phyloP scores from a whole-genome alignment of 352 stramenopile genomes.

The Pythium vanterpoolii region DNA sequence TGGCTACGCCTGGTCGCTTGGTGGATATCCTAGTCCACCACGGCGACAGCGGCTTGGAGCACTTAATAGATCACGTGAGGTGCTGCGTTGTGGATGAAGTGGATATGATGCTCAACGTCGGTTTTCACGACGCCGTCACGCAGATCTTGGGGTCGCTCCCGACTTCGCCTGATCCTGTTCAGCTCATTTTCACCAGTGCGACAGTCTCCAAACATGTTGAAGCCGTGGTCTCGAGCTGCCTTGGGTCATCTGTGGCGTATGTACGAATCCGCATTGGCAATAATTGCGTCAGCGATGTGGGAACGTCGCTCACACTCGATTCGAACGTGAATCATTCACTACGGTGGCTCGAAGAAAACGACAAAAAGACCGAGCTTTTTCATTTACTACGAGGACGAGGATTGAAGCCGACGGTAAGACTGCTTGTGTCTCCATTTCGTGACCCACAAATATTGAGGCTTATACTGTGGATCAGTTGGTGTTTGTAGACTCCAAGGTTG shows the following conservation, averaged over 20 bases:
- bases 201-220: slow-evolving; percentile 48
- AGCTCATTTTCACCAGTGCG: slow-evolving; percentile 62
- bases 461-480: slow-evolving; percentile 39
- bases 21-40: slow-evolving; percentile 37
- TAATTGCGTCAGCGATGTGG: not conserved
- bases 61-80: slow-evolving; percentile 30
- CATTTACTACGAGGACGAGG: slow-evolving; percentile 27
- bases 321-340: slow-evolving; percentile 33
- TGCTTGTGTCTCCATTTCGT: not conserved
- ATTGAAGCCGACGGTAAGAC: slow-evolving; percentile 33
- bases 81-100: slow-evolving; percentile 74
- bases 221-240: slow-evolving; percentile 25
- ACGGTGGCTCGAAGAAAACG: slow-evolving; percentile 49
- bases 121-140: slow-evolving; percentile 46
- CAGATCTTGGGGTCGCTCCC: slow-evolving; percentile 42
- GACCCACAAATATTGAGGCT: not conserved
- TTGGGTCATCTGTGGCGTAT: slow-evolving; percentile 10
- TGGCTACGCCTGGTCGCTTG: slow-evolving; percentile 63
- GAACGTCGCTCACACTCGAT: slow-evolving; percentile 25
- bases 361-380: slow-evolving; percentile 62
- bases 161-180: slow-evolving; percentile 1
- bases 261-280: slow-evolving; percentile 32
- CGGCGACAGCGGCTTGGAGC: not conserved
- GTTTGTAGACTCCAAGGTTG: slow-evolving; percentile 65
- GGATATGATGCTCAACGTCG: slow-evolving; percentile 65